A percentile compares a stretch with the other conserved stretches of the same genome.
Evolutionary conservation across 805 yeast species (phyloP).

Genomic region (Yarrowia sp.): DNA sequence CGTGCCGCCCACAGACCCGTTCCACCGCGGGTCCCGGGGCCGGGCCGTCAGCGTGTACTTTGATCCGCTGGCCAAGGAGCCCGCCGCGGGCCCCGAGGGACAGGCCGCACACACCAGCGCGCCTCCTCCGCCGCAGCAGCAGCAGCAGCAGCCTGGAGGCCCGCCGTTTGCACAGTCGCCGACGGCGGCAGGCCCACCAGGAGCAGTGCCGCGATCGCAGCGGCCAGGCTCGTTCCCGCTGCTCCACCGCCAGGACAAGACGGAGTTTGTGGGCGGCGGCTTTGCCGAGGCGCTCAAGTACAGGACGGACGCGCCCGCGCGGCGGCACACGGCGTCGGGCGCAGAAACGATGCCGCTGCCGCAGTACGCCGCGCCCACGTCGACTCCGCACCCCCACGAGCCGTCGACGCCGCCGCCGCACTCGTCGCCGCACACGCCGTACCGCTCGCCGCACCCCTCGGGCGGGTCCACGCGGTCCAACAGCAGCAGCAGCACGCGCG

Average conservation of each 20-base stretch:
- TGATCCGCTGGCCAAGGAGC: slow-evolving; percentile 24
- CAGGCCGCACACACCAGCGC: slow-evolving; percentile 6
- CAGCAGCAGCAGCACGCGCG: slow-evolving; percentile 11
- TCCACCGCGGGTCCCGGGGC: slow-evolving; percentile 21
- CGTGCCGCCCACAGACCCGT: slow-evolving; percentile 20
- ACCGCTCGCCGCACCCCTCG: slow-evolving; percentile 23
- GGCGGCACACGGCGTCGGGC: slow-evolving; percentile 23
- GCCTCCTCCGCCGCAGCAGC: slow-evolving; percentile 14
- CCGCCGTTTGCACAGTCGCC: slow-evolving; percentile 20
- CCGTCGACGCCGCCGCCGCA: slow-evolving; percentile 25
- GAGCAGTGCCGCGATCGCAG: slow-evolving; percentile 31
- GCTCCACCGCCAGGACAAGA: slow-evolving; percentile 20
- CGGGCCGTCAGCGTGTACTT: slow-evolving; percentile 15
- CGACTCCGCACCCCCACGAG: slow-evolving; percentile 18
- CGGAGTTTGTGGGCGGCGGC: slow-evolving; percentile 26
- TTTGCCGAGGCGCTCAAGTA: slow-evolving; percentile 24
- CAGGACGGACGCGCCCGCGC: slow-evolving; percentile 5
- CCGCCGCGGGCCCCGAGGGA: slow-evolving; percentile 26
- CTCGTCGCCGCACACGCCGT: slow-evolving; percentile 26
- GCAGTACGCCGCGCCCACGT: slow-evolving; percentile 6
- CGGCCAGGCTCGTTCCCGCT: slow-evolving; percentile 36
- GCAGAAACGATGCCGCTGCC: slow-evolving; percentile 25
- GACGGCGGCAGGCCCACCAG: background rate
- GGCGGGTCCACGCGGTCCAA: slow-evolving; percentile 21
- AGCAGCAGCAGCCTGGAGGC: background rate